Evolutionary conservation across 495 filamentous ascomycete species (phyloP).

Genomic region (Pseudevernia furfuracea): DNA sequence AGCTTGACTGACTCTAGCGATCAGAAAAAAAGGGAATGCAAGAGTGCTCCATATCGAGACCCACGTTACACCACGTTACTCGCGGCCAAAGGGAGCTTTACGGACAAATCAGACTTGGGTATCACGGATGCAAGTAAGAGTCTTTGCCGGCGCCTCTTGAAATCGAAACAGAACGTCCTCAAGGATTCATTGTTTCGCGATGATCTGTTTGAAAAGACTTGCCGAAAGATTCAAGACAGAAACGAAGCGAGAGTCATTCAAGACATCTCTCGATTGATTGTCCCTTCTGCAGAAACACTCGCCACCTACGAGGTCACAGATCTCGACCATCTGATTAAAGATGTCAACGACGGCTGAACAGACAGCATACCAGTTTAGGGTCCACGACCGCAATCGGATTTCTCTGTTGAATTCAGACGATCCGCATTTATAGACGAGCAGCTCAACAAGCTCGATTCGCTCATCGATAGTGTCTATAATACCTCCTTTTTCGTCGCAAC

Average conservation of each 20-base stretch:
- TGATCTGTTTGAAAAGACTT: conserved; percentile 31
- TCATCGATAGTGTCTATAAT: conserved; percentile 26
- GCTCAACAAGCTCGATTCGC: conserved; percentile 34
- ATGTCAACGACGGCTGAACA: conserved; percentile 40
- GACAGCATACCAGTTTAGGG: conserved; percentile 31
- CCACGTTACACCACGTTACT: conserved; percentile 32
- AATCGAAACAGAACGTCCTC: conserved; percentile 28
- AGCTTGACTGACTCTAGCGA: conserved; percentile 6
- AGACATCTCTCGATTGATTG: conserved; percentile 36
- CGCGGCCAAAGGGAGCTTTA: conserved; percentile 35
- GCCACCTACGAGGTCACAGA: conserved; percentile 26
- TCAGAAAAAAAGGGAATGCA: conserved; percentile 6
- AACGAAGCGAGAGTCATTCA: conserved; percentile 30
- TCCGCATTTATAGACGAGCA: conserved; percentile 37
- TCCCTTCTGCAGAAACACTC: conserved; percentile 34
- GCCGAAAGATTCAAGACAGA: conserved; percentile 28
- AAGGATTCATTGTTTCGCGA: conserved; percentile 33
- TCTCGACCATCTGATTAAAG: conserved; percentile 34
- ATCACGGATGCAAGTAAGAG: conserved; percentile 29
- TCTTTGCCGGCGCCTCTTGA: conserved; percentile 30
- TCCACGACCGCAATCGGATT: conserved; percentile 39
- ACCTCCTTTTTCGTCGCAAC: too few relatives aligned
- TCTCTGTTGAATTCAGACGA: conserved; percentile 37
- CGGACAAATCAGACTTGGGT: conserved; percentile 30
- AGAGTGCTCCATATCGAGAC: conserved; percentile 37